phyloP scores from a whole-genome alignment of 176 grass and related monocot genomes.

The Olyra latifolia region DNA sequence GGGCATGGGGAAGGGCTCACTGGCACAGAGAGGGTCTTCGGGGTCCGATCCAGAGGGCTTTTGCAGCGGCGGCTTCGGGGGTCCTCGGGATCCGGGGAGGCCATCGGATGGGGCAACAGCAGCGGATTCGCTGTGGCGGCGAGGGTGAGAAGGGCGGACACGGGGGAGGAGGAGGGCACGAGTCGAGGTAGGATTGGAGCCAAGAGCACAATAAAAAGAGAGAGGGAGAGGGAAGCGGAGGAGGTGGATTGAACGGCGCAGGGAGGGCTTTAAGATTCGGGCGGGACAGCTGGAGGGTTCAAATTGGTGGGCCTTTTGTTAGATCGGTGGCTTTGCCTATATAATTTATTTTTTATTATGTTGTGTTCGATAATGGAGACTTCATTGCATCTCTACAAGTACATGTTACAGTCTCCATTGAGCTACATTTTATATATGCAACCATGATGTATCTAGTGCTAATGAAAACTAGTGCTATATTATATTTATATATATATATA shows the following conservation, averaged over 20 bases:
- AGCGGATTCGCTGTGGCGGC: slow-evolving; percentile 48
- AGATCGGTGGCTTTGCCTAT: too few species aligned
- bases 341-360: too few species aligned
- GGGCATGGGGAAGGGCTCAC: too few species aligned
- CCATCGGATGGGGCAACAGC: slow-evolving; percentile 37
- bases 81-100: not conserved
- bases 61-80: not conserved
- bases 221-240: not conserved
- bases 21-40: not conserved
- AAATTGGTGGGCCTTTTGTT: not conserved
- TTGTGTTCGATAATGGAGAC: too few species aligned
- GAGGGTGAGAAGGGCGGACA: slow-evolving; percentile 2
- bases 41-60: slow-evolving; percentile 42
- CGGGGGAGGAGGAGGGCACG: not conserved
- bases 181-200: not conserved
- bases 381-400: too few species aligned
- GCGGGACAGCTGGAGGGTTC: not conserved
- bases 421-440: too few species aligned
- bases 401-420: too few species aligned
- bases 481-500: too few species aligned
- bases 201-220: too few species aligned
- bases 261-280: slow-evolving; percentile 24
- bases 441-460: too few species aligned
- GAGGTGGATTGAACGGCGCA: slow-evolving; percentile 24
- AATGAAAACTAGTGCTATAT: too few species aligned